These are phyloP conservation scores for Penicillium vulpinum DNA, from an alignment of 2,329 filamentous ascomycete species.

Conservation along the genomic window DNA sequence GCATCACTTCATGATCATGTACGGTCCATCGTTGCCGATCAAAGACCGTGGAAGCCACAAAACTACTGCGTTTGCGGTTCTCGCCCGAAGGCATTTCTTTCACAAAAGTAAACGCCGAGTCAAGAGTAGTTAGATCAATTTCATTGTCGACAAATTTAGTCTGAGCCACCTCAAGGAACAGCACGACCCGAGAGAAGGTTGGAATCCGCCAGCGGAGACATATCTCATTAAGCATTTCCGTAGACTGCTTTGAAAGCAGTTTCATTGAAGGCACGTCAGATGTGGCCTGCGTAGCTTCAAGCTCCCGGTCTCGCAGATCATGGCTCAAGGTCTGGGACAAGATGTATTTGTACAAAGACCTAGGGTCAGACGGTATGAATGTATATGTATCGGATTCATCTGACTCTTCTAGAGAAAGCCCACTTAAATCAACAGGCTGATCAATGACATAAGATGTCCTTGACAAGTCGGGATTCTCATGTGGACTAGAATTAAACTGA, in stretches of 20 bases:
- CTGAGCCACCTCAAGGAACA: slow-evolving; percentile 80
- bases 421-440: slow-evolving; percentile 60
- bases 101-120: slow-evolving; percentile 76
- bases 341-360: slow-evolving; percentile 79
- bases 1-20: slow-evolving; percentile 69
- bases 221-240: slow-evolving; percentile 81
- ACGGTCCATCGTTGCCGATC: slow-evolving; percentile 68
- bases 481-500: slow-evolving; percentile 51
- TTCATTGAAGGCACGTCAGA: slow-evolving; percentile 53
- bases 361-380: slow-evolving; percentile 83
- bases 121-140: slow-evolving; percentile 76
- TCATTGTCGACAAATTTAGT: slow-evolving; percentile 85
- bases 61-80: slow-evolving; percentile 57
- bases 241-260: slow-evolving; percentile 70
- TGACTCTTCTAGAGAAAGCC: slow-evolving; percentile 58
- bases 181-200: slow-evolving; percentile 72
- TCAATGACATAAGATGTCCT: slow-evolving; percentile 61
- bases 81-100: slow-evolving; percentile 69
- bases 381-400: slow-evolving; percentile 66
- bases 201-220: slow-evolving; percentile 87
- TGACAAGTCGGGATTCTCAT: slow-evolving; percentile 48
- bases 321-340: slow-evolving; percentile 71
- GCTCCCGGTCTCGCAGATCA: slow-evolving; percentile 58
- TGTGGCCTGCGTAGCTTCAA: slow-evolving; percentile 51
- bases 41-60: slow-evolving; percentile 51